Base-by-base conservation (phyloP, 441 rosid genomes). In the Macaranga tanarius region DNA sequence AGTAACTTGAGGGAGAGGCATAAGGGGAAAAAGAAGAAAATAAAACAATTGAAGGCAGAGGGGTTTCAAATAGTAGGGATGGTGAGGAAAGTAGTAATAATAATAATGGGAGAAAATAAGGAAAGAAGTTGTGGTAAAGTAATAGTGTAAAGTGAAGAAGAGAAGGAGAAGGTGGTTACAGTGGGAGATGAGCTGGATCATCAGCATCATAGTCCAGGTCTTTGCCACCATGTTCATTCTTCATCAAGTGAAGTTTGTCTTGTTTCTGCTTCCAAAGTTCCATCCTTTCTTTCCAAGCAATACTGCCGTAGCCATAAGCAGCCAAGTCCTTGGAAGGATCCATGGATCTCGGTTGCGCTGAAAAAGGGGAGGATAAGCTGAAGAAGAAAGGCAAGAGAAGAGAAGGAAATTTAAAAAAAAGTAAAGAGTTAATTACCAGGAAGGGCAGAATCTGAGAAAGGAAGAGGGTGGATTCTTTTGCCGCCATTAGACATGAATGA, bases 251-350 rank as follows among this genome's bases (percentile, higher is more conserved):
- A 26, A 84, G 75, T 74, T 84, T 82, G 65, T 84, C 90, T 65
- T 85, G 88, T 56, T 80, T 81, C 67, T 74, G 77, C 73, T 82
- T 85, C 89, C 92, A 86, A 38, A 63, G 73, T 77, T 91, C 90
- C 87, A 85, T 81, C 63, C 89, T 84, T 69, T 89, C 88, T 62
- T 87, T 91, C 96, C 96, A 91, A 65, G 92, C 89, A 68, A 87
- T 82, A 79, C 90, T 91, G 69, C 91, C 96, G 56, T 86, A 89
- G 68, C 96, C 94, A 70, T 89, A 87, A 62, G 85, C 92, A 48
- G 91, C 87, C 70, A 89, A 82, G 76, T 91, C 89, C 81, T 89
- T 89, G 65, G 85, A 83, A 72, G 93, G 92, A 69, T 84, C 86
- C 95, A 86, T 70, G 69, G 87, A 77, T 80, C 92, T 84, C 31